Evolutionary conservation across 2,329 filamentous ascomycete species (phyloP).

Genomic region (Cladophialophora psammophila): DNA sequence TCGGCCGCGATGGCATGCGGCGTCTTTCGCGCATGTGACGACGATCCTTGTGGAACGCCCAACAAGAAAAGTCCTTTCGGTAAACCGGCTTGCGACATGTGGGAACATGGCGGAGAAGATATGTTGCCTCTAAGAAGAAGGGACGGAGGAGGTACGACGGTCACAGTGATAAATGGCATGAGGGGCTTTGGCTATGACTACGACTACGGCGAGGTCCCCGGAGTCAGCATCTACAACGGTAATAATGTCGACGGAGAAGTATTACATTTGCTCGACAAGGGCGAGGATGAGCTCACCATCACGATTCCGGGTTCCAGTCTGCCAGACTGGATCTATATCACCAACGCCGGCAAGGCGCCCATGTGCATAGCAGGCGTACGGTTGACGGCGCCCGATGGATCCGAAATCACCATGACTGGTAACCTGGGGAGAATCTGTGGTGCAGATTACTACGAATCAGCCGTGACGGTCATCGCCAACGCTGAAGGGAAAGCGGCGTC

Average conservation of each 20-base stretch:
- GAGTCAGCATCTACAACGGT: not conserved
- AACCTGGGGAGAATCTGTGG: slow-evolving; percentile 11
- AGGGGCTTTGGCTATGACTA: not conserved
- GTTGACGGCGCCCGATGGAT: not conserved
- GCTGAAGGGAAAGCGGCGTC: not conserved
- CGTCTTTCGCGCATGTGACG: not conserved
- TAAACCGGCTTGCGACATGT: not conserved
- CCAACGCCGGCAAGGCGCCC: slow-evolving; percentile 6
- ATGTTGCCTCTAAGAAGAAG: not conserved
- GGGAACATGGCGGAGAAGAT: not conserved
- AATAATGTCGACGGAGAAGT: not conserved
- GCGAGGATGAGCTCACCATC: not conserved
- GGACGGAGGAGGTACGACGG: not conserved
- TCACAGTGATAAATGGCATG: slow-evolving; percentile 2
- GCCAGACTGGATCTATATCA: slow-evolving; percentile 8
- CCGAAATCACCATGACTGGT: slow-evolving; percentile 10
- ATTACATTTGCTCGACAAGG: not conserved
- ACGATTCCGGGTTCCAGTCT: not conserved
- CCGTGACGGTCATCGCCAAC: not conserved
- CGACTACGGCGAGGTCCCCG: not conserved
- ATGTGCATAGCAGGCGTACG: slow-evolving; percentile 8
- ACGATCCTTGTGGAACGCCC: not conserved
- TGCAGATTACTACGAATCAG: slow-evolving; percentile 10
- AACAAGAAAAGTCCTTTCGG: not conserved
- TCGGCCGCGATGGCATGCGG: not conserved